A percentile compares a stretch with the other conserved stretches of the same genome.
Conservation (phyloP, 1,284 basidiomycete genomes). For the Leccinum subrobustum region DNA sequence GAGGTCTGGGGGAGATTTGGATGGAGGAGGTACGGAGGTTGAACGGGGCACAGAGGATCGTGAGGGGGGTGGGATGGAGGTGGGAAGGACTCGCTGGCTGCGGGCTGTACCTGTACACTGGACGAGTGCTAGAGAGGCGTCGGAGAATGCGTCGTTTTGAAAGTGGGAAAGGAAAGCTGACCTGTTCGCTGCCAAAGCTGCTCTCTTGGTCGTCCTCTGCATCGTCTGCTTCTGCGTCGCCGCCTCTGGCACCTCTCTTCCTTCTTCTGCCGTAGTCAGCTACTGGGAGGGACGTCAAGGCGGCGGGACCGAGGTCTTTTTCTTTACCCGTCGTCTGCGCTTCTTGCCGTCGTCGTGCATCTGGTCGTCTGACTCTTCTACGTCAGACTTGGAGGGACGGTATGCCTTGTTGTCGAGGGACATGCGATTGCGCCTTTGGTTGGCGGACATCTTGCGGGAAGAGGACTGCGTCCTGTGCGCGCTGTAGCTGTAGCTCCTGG, state of each 20-base stretch:
- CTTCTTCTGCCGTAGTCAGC: constrained; percentile 54
- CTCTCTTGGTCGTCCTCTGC: constrained; percentile 33
- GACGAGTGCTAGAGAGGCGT: constrained; percentile 34
- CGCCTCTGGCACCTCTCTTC: constrained; percentile 38
- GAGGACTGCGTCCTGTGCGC: constrained; percentile 32
- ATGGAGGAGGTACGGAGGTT: constrained; percentile 37
- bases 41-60: constrained; percentile 34
- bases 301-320: constrained; percentile 53
- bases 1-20: constrained; percentile 17
- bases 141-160: neutral
- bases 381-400: constrained; percentile 58
- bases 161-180: constrained; percentile 10
- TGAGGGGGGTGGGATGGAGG: constrained; percentile 25
- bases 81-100: constrained; percentile 21
- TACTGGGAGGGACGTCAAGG: constrained; percentile 63
- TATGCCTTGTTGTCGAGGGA: constrained; percentile 79
- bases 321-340: constrained; percentile 54
- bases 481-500: constrained; percentile 29
- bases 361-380: constrained; percentile 62
- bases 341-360: constrained; percentile 53
- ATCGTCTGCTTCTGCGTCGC: constrained; percentile 29
- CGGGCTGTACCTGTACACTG: constrained; percentile 18
- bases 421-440: constrained; percentile 57
- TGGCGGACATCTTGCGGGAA: constrained; percentile 28
- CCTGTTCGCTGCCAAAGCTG: constrained; percentile 37